Conservation (phyloP, 2,329 filamentous ascomycete genomes). For the Xylariaceae sp. region DNA sequence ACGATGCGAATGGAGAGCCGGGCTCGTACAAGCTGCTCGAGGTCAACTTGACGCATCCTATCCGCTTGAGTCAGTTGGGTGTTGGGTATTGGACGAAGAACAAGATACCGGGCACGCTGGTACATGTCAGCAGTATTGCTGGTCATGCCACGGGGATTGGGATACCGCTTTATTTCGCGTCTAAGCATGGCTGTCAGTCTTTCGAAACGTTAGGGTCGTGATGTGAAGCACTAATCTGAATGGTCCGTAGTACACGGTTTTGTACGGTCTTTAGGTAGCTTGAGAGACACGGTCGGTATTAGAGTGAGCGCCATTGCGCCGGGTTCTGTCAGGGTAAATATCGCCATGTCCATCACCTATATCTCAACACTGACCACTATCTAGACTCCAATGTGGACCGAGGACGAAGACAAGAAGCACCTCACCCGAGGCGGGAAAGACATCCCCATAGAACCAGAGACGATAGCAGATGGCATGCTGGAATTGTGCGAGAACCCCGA, state of each 20-base stretch:
- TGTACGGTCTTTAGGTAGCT: neutral
- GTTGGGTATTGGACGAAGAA: constrained; percentile 5
- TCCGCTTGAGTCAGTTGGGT: constrained; percentile 5
- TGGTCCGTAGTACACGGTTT: neutral
- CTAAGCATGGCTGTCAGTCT: neutral
- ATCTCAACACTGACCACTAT: neutral
- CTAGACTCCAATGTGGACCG: neutral
- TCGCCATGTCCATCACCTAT: neutral
- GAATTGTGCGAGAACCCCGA: constrained; percentile 4
- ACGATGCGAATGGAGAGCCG: constrained; percentile 2
- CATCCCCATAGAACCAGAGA: neutral
- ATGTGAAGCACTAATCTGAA: neutral
- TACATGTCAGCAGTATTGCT: constrained; percentile 4
- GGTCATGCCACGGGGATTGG: neutral
- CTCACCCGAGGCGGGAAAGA: neutral
- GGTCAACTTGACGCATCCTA: constrained; percentile 8
- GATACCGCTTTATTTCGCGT: neutral
- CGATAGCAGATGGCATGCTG: constrained; percentile 4
- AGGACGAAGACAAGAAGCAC: neutral
- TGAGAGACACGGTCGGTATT: neutral
- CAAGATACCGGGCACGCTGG: constrained; percentile 1
- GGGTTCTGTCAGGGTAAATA: neutral
- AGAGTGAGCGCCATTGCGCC: neutral
- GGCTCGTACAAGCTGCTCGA: constrained; percentile 5
- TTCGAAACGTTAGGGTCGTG: neutral